Conservation (phyloP, 2,329 filamentous ascomycete genomes). For the Knoxdaviesia capensis region DNA sequence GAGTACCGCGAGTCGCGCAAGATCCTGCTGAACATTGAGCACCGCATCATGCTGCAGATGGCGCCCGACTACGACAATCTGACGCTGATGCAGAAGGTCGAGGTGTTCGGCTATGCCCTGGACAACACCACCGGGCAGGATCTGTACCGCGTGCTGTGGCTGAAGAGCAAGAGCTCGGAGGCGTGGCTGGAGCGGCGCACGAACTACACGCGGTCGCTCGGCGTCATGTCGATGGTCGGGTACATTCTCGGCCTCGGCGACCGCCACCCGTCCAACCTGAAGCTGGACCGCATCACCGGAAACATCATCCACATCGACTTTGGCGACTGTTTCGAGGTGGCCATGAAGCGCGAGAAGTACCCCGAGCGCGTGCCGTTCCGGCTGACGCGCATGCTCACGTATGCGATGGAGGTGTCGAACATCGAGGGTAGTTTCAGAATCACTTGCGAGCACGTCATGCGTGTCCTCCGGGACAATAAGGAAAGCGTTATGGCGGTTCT, state of each 20-base stretch:
- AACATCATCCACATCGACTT: conserved; percentile 99
- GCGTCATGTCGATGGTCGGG: conserved; percentile 99
- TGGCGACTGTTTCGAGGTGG: conserved; percentile 97
- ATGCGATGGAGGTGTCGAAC: conserved; percentile 99
- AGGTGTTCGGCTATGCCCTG: conserved; percentile 96
- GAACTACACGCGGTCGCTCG: conserved; percentile 94
- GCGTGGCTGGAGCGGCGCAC: conserved; percentile 93
- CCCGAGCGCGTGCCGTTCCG: conserved; percentile 95
- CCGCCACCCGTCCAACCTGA: conserved; percentile 90
- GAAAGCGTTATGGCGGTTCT: conserved; percentile 96
- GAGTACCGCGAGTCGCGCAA: conserved; percentile 95
- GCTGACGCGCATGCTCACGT: conserved; percentile 94
- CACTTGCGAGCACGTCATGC: conserved; percentile 96
- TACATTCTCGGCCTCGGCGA: conserved; percentile 96
- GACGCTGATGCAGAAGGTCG: conserved; percentile 98
- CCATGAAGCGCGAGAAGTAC: conserved; percentile 99
- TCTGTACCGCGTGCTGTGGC: conserved; percentile 90
- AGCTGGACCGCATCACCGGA: conserved; percentile 88
- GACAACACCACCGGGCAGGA: conserved; percentile 99
- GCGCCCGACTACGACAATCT: conserved; percentile 97
- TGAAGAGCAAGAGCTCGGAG: conserved; percentile 97
- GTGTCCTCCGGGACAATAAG: conserved; percentile 88
- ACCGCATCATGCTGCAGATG: conserved; percentile 99
- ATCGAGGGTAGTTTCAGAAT: conserved; percentile 98
- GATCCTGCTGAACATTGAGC: conserved; percentile 96